A percentile compares a stretch with the other conserved stretches of the same genome.
Evolutionary conservation across 768 basidiomycete species (phyloP).

Genomic region (Amanita pseudoporphyria): DNA sequence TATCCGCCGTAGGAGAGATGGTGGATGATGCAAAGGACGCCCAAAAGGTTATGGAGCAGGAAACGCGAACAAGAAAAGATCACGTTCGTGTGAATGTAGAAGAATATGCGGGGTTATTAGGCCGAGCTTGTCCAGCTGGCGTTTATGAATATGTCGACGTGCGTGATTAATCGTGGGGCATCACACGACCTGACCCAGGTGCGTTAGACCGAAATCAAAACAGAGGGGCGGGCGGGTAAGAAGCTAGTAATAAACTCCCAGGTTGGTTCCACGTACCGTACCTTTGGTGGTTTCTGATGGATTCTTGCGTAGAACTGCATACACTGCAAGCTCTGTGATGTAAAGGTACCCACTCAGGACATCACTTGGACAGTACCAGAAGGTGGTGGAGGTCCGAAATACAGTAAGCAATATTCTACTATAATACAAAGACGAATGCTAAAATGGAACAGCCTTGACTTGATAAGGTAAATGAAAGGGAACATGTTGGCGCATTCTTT

Average conservation of each 20-base stretch:
- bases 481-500: neutral
- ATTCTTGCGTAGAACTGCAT: conserved; percentile 59
- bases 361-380: conserved; percentile 97
- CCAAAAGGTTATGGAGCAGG: conserved; percentile 29
- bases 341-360: conserved; percentile 95
- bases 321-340: conserved; percentile 92
- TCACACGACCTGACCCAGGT: conserved; percentile 12
- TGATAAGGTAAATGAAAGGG: neutral
- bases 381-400: conserved; percentile 94
- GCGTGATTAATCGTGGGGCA: conserved; percentile 6
- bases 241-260: conserved; percentile 96
- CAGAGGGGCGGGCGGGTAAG: conserved; percentile 60
- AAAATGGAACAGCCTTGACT: neutral
- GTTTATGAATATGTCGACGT: conserved; percentile 93
- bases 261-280: conserved; percentile 25
- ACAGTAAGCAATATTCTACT: conserved; percentile 44
- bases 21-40: conserved; percentile 14
- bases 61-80: conserved; percentile 28
- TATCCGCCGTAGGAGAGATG: conserved; percentile 17
- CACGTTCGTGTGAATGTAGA: conserved; percentile 72
- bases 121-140: conserved; percentile 84
- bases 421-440: neutral
- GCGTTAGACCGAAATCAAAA: conserved; percentile 22
- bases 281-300: conserved; percentile 10
- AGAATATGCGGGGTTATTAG: conserved; percentile 83